phyloP scores from a whole-genome alignment of 176 grass and related monocot species.

The Sorghum bicolor region DNA sequence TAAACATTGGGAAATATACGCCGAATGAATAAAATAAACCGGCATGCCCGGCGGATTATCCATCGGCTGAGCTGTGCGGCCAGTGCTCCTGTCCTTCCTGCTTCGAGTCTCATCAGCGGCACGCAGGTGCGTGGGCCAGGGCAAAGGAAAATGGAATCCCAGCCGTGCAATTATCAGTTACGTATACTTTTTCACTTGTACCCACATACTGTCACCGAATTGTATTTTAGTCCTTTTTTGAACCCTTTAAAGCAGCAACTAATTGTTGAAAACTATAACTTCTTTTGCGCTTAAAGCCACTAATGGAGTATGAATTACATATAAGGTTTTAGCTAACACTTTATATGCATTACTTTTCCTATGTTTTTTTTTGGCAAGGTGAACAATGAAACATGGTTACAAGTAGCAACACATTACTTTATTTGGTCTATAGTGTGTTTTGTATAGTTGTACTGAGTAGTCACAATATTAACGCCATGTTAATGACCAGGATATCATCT shows the following conservation, averaged over 20 bases:
- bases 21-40: not conserved
- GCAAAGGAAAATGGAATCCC: slow-evolving; percentile 6
- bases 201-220: not conserved
- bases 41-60: not conserved
- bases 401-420: not conserved
- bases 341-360: not conserved
- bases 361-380: not conserved
- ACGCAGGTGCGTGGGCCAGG: not conserved
- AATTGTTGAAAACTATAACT: not conserved
- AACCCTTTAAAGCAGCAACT: not conserved
- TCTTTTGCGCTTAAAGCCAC: not conserved
- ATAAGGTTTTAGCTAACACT: too few relatives aligned
- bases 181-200: not conserved
- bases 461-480: not conserved
- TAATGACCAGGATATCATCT: too few relatives aligned
- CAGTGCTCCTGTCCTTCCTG: not conserved
- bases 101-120: too few relatives aligned
- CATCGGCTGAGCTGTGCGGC: not conserved
- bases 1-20: not conserved
- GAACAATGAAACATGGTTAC: not conserved
- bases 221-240: not conserved
- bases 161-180: slow-evolving; percentile 18
- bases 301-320: not conserved
- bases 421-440: not conserved
- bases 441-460: not conserved